phyloP scores from a whole-genome alignment of 140 eudicot species.

The Anethum foeniculum region DNA sequence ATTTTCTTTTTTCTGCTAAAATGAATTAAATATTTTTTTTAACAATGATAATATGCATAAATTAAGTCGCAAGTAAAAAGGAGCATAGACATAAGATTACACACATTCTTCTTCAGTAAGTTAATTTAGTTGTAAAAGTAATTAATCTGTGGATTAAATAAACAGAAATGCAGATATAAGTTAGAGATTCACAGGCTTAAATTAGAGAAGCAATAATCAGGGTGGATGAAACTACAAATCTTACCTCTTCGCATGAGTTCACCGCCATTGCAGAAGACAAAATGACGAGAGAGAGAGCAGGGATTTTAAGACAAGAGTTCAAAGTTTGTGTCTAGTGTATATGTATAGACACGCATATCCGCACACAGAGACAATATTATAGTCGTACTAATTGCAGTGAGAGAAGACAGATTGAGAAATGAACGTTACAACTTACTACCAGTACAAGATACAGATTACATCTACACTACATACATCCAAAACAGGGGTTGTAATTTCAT shows the following conservation, averaged over 20 bases:
- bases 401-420: not conserved
- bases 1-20: too few species aligned
- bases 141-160: not conserved
- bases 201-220: not conserved
- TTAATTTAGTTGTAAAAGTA: not conserved
- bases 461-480: too few species aligned
- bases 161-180: not conserved
- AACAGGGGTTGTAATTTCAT: too few species aligned
- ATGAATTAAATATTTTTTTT: too few species aligned
- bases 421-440: constrained; percentile 1
- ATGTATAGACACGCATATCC: not conserved
- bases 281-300: not conserved
- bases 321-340: not conserved
- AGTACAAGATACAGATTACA: too few species aligned
- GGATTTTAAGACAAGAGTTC: not conserved
- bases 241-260: constrained; percentile 3
- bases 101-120: not conserved
- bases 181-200: not conserved
- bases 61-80: not conserved
- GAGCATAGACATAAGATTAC: not conserved
- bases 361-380: not conserved
- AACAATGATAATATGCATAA: not conserved
- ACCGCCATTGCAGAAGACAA: constrained; percentile 11
- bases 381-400: not conserved
- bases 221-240: not conserved